Evolutionary conservation across 768 basidiomycete genomes (phyloP), one percentile per base, ranked within the genome.

Genomic region (Psilocybe azurescens): DNA sequence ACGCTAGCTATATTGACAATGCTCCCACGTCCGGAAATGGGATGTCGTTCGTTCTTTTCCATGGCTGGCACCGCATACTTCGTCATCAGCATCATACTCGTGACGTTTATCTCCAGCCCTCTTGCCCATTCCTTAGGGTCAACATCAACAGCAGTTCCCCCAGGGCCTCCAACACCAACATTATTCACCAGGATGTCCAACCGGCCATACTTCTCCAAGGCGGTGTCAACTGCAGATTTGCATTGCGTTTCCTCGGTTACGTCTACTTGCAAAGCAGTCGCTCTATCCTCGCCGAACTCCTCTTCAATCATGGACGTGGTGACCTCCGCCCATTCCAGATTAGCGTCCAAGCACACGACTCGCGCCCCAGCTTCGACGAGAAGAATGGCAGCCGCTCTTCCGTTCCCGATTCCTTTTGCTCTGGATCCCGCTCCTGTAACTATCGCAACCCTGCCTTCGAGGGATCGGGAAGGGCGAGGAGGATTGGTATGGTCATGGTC

Each of bases 1-100:
- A 78, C 74, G 61, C 78, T 78, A 9, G 75, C 69, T 16, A 80
- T 78, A 58, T 81, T 81, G 55, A 81, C 75, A 41, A 81, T 81
- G 7, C 70, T 70, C 16, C 80, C 80, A 13, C 75, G 69, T 16
- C 80, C 79, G 7, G 72, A 63, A 28, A 75, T 65, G 33, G 64
- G 64, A 20, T 70, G 69, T 33, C 49, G 51, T 33, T 66, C 65
- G 38, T 79, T 78, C 58, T 70, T 73, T 61, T 76, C 75, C 80
- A 81, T 81, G 10, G 78, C 80, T 14, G 78, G 79, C 1, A 80
- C 74, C 2, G 79, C 78, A 57, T 72, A 78, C 58, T 78, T 78
- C 5, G 75, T 63, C 80, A 81, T 81, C 49, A 80, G 70, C 68
- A 81, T 75, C 80, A 81, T 79, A 33, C 76, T 77, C 9, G 77